Evolutionary conservation across 805 yeast genomes (phyloP), one percentile per base, ranked within the genome.

Genomic region (Cyberlindnera saturnus): DNA sequence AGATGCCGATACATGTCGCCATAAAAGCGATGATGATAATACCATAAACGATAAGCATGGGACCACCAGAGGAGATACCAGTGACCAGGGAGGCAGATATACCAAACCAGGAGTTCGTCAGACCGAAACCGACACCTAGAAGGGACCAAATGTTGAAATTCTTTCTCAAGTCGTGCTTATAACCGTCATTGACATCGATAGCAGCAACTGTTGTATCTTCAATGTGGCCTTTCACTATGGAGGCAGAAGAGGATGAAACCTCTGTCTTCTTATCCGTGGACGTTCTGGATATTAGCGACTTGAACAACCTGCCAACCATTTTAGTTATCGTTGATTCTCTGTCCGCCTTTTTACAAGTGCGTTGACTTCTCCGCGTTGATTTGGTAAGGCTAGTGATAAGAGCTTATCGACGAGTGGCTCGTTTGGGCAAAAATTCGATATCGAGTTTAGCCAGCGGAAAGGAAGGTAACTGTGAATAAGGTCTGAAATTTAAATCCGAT

Each of bases 91-190:
- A 69, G 4, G 81, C 78, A 11, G 80, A 70, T 18, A 78, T 71
- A 43, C 82, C 82, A 45, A 73, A 71, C 82, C 83, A 78, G 1
- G 81, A 75, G 55, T 76, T 77, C 14, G 82, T 77, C 34, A 78
- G 59, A 13, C 82, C 81, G 49, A 77, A 78, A 9, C 81, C 81
- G 30, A 77, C 76, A 41, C 82, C 82, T 33, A 78, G 56, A 1
- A 78, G 57, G 1, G 81, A 70, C 63, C 69, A 58, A 38, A 71
- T 60, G n/a, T 65, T 61, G 51, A 73, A 74, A 33, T 63, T 61
- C 51, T 51, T 49, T 37, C 57, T 47, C 17, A 56, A 33, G 14
- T 50, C 57, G 9, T 45, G 50, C 2, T 17, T 43, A 33, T 43
- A 38, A 3, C 43, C 50, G 17, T 45, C 15, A 18, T 35, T 39